A percentile compares a stretch with the other conserved stretches of the same genome.
Conservation (phyloP, 306 rosid species). For the Cyamopsis tetragonoloba region DNA sequence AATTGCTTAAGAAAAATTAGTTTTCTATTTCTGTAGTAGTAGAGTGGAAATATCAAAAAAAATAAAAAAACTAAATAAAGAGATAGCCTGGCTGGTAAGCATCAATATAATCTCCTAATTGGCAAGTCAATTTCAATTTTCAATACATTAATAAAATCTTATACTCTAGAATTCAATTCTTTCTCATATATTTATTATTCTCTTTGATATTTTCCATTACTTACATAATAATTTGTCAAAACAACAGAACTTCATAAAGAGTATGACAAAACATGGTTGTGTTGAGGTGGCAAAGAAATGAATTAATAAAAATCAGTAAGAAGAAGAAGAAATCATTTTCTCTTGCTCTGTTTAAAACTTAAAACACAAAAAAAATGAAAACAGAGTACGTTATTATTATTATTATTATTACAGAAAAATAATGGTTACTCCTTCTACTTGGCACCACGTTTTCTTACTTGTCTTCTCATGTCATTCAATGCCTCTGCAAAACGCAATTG, state of each 20-base stretch:
- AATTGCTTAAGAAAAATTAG: too few species aligned
- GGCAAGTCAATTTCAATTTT: background rate
- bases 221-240: background rate
- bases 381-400: conserved; percentile 42
- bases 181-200: background rate
- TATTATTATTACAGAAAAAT: too few species aligned
- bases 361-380: conserved; percentile 5
- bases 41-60: too few species aligned
- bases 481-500: conserved; percentile 28
- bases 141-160: background rate
- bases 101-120: conserved; percentile 3
- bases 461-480: conserved; percentile 41
- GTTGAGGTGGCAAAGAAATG: background rate
- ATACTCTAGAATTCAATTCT: background rate
- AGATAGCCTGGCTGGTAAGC: conserved; percentile 13
- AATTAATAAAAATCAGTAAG: background rate
- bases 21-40: too few species aligned
- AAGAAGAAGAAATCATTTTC: conserved; percentile 15
- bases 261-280: background rate
- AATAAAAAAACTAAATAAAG: too few species aligned
- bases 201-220: background rate
- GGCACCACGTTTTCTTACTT: conserved; percentile 17
- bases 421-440: conserved; percentile 26
- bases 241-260: background rate
- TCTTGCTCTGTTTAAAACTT: conserved; percentile 23